Evolutionary conservation across 1,284 basidiomycete species (phyloP), one percentile per base, ranked within the genome.

Genomic region (Ceratobasidium sp.): DNA sequence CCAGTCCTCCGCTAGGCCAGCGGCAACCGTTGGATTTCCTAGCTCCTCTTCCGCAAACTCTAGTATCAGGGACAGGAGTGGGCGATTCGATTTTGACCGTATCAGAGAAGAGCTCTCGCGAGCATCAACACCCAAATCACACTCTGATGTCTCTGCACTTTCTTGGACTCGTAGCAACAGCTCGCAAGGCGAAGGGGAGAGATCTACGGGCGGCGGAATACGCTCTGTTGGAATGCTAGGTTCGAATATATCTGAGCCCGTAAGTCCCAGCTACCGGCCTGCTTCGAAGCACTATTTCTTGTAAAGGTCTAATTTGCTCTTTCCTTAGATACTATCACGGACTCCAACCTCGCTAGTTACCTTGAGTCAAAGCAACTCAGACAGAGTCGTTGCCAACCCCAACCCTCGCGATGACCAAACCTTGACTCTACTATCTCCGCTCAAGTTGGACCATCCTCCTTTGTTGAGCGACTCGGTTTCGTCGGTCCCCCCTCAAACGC

Each of bases 111-210:
- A 43, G 43, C 39, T 69, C 22, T 14, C 37, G 51, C 65, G 53
- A 19, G 37, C 34, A 54, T 58, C 65, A 29, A 31, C 39, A 13
- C 39, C 39, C 37, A 56, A 56, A 24, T 69, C 65, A 37, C 65
- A 69, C 37, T 69, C 65, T 11, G 65, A 69, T 46, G 65, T 46
- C 24, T 41, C 65, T 41, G 37, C 34, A 24, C 65, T 69, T 29
- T 69, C 65, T 46, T 69, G 65, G 65, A 51, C 65, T 27, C 65
- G 65, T 43, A 69, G 65, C 37, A 43, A 54, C 41, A 54, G 53
- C 39, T 54, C 65, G n/a, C 65, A 56, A 41, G 65, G n/a, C 2
- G 65, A 58, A 29, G 65, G n/a, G 29, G 53, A 53, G 24, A 22
- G 24, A 14, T 53, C 64, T 1, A 24, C 39, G 24, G 37, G 64